These are phyloP conservation scores for Penicillium sp. DNA, from an alignment of 2,329 filamentous ascomycete genomes.

Conservation along the genomic window DNA sequence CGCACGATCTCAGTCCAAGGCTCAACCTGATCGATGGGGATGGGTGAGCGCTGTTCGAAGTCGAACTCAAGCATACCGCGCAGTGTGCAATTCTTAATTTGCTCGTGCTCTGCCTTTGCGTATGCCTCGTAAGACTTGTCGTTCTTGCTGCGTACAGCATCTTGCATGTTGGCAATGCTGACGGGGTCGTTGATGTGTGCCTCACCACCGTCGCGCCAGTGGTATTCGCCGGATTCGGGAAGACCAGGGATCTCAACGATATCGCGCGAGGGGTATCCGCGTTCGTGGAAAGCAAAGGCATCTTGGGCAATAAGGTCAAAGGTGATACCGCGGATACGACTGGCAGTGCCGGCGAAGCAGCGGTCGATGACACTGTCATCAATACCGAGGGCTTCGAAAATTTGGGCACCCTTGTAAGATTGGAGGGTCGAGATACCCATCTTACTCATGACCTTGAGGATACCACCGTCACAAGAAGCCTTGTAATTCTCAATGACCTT, in stretches of 20 bases:
- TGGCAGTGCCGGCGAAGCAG: constrained; percentile 93
- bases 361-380: constrained; percentile 90
- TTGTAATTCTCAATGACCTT: constrained; percentile 94
- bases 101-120: constrained; percentile 88
- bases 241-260: constrained; percentile 79
- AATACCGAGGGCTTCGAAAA: constrained; percentile 93
- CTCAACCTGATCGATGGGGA: constrained; percentile 95
- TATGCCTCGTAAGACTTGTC: constrained; percentile 99
- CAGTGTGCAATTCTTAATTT: constrained; percentile 94
- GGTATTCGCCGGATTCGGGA: constrained; percentile 92
- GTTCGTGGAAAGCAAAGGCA: constrained; percentile 92
- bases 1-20: constrained; percentile 98
- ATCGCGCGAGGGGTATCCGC: constrained; percentile 80
- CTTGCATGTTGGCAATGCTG: constrained; percentile 95
- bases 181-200: constrained; percentile 93
- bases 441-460: constrained; percentile 98
- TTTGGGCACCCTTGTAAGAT: constrained; percentile 97
- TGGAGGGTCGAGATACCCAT: constrained; percentile 98
- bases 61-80: constrained; percentile 95
- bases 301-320: constrained; percentile 94
- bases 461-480: constrained; percentile 93
- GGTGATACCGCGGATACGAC: constrained; percentile 90
- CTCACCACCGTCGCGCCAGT: constrained; percentile 96
- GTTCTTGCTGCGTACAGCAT: constrained; percentile 94
- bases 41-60: constrained; percentile 81